Percentiles rank a stretch among this genome's conserved stretches.
phyloP scores from a whole-genome alignment of 805 yeast species.

The Scheffersomyces stipitis region DNA sequence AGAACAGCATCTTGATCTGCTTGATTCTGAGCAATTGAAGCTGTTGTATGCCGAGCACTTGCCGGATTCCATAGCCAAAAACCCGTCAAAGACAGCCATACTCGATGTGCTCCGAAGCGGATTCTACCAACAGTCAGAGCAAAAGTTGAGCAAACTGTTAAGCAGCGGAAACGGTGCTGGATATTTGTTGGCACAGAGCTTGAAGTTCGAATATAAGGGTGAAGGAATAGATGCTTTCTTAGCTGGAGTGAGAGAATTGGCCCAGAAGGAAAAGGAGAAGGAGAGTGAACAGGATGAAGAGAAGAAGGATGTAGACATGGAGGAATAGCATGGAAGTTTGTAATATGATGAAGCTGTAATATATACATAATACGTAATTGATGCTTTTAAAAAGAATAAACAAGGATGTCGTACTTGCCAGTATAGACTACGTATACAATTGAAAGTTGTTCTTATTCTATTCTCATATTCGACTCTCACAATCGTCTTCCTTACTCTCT shows the following conservation, averaged over 20 bases:
- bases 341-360: no score
- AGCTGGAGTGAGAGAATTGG: slow-evolving; percentile 36
- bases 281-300: background rate
- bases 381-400: no score
- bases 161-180: slow-evolving; percentile 45
- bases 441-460: no score
- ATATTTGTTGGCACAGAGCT: slow-evolving; percentile 45
- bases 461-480: no score
- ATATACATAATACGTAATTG: no score
- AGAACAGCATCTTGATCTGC: slow-evolving; percentile 28
- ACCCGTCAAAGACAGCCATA: slow-evolving; percentile 36
- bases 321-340: no score
- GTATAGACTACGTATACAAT: no score
- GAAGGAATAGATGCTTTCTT: slow-evolving; percentile 57
- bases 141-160: slow-evolving; percentile 43
- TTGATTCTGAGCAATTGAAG: slow-evolving; percentile 34
- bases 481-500: no score
- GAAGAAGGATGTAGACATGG: background rate
- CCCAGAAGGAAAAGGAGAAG: slow-evolving; percentile 11
- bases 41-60: slow-evolving; percentile 35
- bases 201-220: slow-evolving; percentile 51
- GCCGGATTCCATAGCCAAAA: slow-evolving; percentile 40
- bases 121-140: slow-evolving; percentile 45
- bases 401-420: no score
- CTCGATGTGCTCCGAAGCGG: slow-evolving; percentile 46